Base-by-base conservation (phyloP, 768 basidiomycete genomes). In the Arthromyces matolae region DNA sequence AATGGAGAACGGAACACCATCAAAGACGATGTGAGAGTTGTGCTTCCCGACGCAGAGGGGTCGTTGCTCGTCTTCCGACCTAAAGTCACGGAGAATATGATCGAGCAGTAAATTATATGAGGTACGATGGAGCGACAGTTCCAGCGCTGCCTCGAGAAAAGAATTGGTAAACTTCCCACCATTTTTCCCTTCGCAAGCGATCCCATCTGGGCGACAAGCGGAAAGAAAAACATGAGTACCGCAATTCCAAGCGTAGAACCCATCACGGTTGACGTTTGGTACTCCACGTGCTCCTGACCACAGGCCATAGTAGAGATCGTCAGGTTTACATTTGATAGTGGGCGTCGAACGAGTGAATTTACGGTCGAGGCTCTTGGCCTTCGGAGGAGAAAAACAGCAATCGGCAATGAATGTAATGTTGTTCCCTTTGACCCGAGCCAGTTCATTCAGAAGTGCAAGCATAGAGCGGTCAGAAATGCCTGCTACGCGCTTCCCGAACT, bases 401-500 rank as follows among this genome's bases (percentile, higher is more conserved):
- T 86, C 84, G 19, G 86, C 67, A 46, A 86, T 72, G 47, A 86
- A 61, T 1, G 84, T 82, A 62, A 87, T 79, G 50, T 87, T 87
- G 61, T 86, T 70, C 24, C 84, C 84, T 55, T 86, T 87, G 36
- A 64, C 66, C 20, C 64, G 63, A 14, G 72, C 66, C 32, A 87
- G 73, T 43, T 83, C 79, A 43, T 58, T 55, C n/a, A 87, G 63
- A 71, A 86, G 76, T 31, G 82, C 75, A 33, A 73, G 71, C 46
- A 87, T 65, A 8, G 84, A 84, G 40, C 79, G 78, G 64, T 85
- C 84, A 36, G 82, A 82, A 50, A 87, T 82, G 20, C 84, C 85
- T 7, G 80, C 73, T 50, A 79, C 65, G 8, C 78, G 64, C 2
- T 78, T 76, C 24, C 72, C 64, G 6, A 67, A 56, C 12, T 63